Base-by-base conservation (phyloP, 257 asterid species). In the Solanum sejunctum region DNA sequence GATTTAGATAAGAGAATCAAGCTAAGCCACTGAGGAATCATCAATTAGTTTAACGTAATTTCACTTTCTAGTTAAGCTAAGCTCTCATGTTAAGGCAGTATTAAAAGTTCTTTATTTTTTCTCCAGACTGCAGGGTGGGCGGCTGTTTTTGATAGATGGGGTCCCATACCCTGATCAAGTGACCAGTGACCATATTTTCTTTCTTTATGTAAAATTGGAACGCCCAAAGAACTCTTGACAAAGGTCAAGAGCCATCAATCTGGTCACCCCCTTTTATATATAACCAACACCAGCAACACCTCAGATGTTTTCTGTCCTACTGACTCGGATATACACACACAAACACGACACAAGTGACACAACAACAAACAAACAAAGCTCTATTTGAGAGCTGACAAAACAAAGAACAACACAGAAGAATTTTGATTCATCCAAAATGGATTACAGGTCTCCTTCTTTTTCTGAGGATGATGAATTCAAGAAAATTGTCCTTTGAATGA, bases 401-500 rank as follows among this genome's bases (percentile, higher is more conserved):
- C 26, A 26, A 13, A 36, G 36, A 28, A 28, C 32, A 28, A 0
- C 32, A 28, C 39, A 73, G n/a, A 73, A 32, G 9, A 73, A 12
- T 45, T 73, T 47, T 73, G 39, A 73, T 73, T 11, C 12, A 41
- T 54, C 69, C 67, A 36, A 63, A 41, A 93, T 94, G 97, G 91
- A 92, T 85, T 84, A 84, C 85, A 93, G 93, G 91, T 85, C 92
- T 58, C 87, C 94, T 28, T 92, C 98, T 45, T 82, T 88, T 3
- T 28, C 32, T 82, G 93, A 88, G 67, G 93, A 91, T 84, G 95
- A 93, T 84, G 98, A 93, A 90, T 93, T 92, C 87, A 89, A 91
- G 93, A 95, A 94, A 90, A 98, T 95, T 41, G 94, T 91, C 23
- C 88, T 88, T 36, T 87, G 98, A 86, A 89, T 95, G 91, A 92